Evolutionary conservation across 495 filamentous ascomycete genomes (phyloP), one percentile per base, ranked within the genome.

Genomic region (Podospora australis): DNA sequence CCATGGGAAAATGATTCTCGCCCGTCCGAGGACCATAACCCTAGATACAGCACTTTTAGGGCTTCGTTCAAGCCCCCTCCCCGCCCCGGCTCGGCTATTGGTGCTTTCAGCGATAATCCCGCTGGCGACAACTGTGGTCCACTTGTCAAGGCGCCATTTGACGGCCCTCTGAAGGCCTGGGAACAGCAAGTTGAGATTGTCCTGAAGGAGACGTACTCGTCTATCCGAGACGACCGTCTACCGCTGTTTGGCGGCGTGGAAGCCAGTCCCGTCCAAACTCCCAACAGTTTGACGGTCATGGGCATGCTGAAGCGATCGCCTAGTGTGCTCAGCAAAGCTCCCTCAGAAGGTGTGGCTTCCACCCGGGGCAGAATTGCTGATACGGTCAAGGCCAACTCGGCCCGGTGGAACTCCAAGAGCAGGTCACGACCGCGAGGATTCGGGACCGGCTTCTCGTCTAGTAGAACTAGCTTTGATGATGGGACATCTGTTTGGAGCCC

Each of bases 381-480:
- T 49, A 72, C 77, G 32, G 72, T 81, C 22, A 68, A 72, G 22
- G 41, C 56, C 44, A 79, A 78, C 47, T 82, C 82, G 2, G 79
- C 78, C 6, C 76, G 88, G 45, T 97, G 88, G 87, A 81, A 82
- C 35, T 76, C 72, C 14, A 96, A 96, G 66, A 89, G 86, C 54
- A 81, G 91, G 34, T 94, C 89, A 3, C 78, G 91, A 19, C 84
- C 85, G 24, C 76, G 86, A 38, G 67, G 95, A 7, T 90, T 90
- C 54, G 84, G 86, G 35, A 92, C 86, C 3, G 85, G 84, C 21
- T 75, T 94, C 52, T 88, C 83, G n/a, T 96, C 92, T 2, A 96
- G 90, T 57, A 77, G 91, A 16, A 96, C 91, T 6, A 95, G 88
- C 64, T 75, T 97, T 39, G 92, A 99, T 48, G 92, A 97, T 55